A percentile compares a stretch with the other conserved stretches of the same genome.
Evolutionary conservation across 2,329 filamentous ascomycete genomes (phyloP).

Genomic region (Sporothrix dimorphospora): DNA sequence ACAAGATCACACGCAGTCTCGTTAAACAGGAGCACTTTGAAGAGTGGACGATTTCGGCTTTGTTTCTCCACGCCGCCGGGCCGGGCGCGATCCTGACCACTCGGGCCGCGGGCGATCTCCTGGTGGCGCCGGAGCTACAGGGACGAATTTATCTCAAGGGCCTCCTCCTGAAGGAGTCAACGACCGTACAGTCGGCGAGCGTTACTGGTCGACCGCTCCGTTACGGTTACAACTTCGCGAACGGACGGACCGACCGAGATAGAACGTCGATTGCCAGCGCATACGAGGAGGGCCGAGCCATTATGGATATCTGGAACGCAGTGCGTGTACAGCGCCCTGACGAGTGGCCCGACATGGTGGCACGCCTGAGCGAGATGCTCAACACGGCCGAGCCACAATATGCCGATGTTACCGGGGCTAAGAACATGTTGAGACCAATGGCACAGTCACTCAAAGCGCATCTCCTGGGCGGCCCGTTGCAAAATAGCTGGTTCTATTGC

Average conservation of each 20-base stretch:
- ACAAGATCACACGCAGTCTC: background rate
- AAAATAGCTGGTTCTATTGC: background rate
- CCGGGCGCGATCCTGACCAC: background rate
- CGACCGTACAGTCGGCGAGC: background rate
- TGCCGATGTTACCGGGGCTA: background rate
- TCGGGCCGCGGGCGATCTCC: background rate
- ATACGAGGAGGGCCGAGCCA: background rate
- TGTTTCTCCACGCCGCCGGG: background rate
- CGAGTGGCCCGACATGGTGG: background rate
- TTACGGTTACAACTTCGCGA: background rate
- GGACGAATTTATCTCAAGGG: background rate
- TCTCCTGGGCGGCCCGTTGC: background rate
- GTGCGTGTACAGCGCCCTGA: background rate
- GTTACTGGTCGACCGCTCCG: background rate
- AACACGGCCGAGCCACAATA: background rate
- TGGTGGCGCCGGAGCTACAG: background rate
- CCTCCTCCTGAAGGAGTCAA: background rate
- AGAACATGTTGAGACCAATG: background rate
- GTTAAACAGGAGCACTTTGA: background rate
- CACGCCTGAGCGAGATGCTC: background rate
- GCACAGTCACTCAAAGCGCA: background rate
- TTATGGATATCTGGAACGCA: background rate
- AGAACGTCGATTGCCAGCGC: background rate
- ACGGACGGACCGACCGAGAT: background rate
- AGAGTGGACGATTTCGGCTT: background rate